These are phyloP conservation scores for Botrytis tulipae DNA, from an alignment of 2,329 filamentous ascomycete species.

Conservation along the genomic window DNA sequence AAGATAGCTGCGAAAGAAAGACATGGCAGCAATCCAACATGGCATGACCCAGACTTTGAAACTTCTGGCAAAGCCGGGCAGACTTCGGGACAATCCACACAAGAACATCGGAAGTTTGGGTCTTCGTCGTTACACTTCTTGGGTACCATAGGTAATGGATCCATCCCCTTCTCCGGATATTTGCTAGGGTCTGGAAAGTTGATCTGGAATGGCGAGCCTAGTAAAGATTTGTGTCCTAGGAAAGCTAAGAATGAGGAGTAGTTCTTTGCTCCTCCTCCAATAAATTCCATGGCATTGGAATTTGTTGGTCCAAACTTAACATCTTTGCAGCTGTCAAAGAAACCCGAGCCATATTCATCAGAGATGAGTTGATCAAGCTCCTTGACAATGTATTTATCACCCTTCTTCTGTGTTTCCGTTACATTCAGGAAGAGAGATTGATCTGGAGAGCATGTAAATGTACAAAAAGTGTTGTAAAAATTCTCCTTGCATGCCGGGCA, in stretches of 20 bases:
- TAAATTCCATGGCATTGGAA: slow-evolving; percentile 90
- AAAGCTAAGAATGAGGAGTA: slow-evolving; percentile 87
- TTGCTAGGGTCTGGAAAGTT: slow-evolving; percentile 70
- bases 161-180: slow-evolving; percentile 67
- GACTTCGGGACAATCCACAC: slow-evolving; percentile 84
- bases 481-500: slow-evolving; percentile 98
- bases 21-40: slow-evolving; percentile 85
- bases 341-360: slow-evolving; percentile 77
- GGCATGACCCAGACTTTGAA: slow-evolving; percentile 67
- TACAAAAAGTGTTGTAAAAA: slow-evolving; percentile 98
- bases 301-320: slow-evolving; percentile 97
- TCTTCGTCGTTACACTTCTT: slow-evolving; percentile 91
- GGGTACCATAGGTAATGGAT: slow-evolving; percentile 65
- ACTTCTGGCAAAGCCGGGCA: slow-evolving; percentile 81
- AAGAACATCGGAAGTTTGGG: slow-evolving; percentile 82
- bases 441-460: slow-evolving; percentile 95
- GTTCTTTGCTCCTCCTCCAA: slow-evolving; percentile 91
- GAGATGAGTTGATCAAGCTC: slow-evolving; percentile 90
- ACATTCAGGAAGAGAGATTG: slow-evolving; percentile 95
- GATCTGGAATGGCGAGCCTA: slow-evolving; percentile 96
- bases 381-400: slow-evolving; percentile 63
- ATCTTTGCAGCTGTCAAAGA: slow-evolving; percentile 97
- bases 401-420: slow-evolving; percentile 64
- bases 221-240: slow-evolving; percentile 77
- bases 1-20: slow-evolving; percentile 90